phyloP scores from a whole-genome alignment of 2,329 filamentous ascomycete genomes.

The Pseudocercospora musae region DNA sequence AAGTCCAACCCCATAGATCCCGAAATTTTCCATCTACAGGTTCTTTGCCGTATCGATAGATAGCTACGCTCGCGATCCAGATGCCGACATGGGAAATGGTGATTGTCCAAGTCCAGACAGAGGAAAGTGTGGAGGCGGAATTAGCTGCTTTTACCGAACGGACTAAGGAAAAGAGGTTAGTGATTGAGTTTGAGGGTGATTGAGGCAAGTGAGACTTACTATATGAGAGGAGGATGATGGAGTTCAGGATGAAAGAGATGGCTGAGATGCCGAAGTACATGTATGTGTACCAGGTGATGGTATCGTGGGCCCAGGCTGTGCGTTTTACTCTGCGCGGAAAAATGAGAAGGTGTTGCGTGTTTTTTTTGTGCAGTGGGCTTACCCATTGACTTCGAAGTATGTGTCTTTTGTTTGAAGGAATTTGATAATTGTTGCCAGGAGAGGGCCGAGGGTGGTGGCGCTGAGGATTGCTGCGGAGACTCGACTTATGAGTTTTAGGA shows the following conservation, averaged over 20 bases:
- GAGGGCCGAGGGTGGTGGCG: conserved; percentile 36
- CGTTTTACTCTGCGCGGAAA: conserved; percentile 18
- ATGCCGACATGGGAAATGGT: conserved; percentile 36
- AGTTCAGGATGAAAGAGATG: conserved; percentile 36
- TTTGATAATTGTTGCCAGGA: conserved; percentile 39
- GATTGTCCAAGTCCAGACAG: conserved; percentile 32
- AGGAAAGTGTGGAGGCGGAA: conserved; percentile 28
- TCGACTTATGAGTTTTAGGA: conserved; percentile 38
- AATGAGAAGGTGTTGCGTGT: background rate
- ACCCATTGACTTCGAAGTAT: conserved; percentile 25
- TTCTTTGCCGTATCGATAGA: conserved; percentile 40
- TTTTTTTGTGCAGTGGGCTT: background rate
- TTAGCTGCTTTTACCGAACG: conserved; percentile 37
- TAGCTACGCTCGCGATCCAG: conserved; percentile 35
- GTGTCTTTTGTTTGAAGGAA: conserved; percentile 37
- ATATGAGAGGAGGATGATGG: conserved; percentile 37
- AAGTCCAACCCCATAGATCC: conserved; percentile 46
- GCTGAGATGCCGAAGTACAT: conserved; percentile 38
- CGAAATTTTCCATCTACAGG: conserved; percentile 33
- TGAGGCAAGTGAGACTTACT: background rate
- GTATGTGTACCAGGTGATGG: conserved; percentile 41
- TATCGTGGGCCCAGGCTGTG: conserved; percentile 39
- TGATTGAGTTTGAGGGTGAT: too few species aligned
- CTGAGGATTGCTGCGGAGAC: conserved; percentile 35
- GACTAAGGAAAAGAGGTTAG: background rate